Base-by-base conservation (phyloP, 2,329 filamentous ascomycete species). In the Apiospora saccharicola region DNA sequence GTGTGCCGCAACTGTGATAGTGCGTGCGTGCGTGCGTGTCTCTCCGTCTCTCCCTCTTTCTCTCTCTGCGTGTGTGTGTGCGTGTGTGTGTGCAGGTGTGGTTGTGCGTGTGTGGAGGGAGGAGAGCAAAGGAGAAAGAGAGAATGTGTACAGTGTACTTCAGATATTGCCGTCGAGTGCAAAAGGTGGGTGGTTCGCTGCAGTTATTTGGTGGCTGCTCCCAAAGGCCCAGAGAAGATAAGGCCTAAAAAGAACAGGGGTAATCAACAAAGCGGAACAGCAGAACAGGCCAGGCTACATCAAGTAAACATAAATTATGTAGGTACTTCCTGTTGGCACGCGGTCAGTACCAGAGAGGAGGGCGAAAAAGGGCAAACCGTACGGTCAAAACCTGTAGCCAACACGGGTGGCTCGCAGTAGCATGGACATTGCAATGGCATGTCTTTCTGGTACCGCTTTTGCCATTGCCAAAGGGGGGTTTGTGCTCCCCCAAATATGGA, bases 381-480 rank as follows among this genome's bases (percentile, higher is more conserved):
- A 6, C 24, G 26, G 51, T 57, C 37, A 41, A 41, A 41, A 41
- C 37, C 37, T 41, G 37, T 41, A 41, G 37, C 37, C 37, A 41
- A 41, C 37, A 41, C 2, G 37, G 37, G 37, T 41, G 37, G 37
- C 37, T 10, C 37, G 37, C 37, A 10, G 51, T 57, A 57, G 57
- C 53, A 61, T 61, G 53, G 53, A 61, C 30, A 61, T 61, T 61
- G 53, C 19, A 61, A 64, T 64, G 57, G 34, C 57, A 64, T 64
- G 57, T 64, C 57, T 64, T 64, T 64, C 57, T 64, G 57, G 57
- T 64, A 64, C 57, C 57, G 57, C 57, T 64, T 64, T 64, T 64
- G 57, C 57, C 57, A 51, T 24, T 51, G 49, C 49, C 49, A 51
- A 51, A 51, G 49, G 49, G 47, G 49, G 49, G 49, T 64, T 64